Conservation (phyloP, 371 early-diverging fungal species). For the Chytridium lagenaria region DNA sequence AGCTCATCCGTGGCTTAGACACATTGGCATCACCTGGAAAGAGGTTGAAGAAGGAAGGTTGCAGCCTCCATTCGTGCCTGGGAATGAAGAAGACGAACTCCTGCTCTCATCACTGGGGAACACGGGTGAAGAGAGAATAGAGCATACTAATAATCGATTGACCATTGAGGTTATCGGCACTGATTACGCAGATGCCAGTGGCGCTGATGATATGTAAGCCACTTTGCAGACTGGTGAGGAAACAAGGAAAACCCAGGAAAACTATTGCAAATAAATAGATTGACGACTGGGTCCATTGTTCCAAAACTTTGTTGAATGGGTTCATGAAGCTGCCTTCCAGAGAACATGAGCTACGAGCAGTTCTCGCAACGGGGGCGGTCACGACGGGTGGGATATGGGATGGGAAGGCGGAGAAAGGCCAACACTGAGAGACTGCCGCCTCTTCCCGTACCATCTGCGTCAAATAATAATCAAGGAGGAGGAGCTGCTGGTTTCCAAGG, state of each 20-base stretch:
- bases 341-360: background rate
- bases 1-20: conserved; percentile 35
- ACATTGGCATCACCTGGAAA: conserved; percentile 24
- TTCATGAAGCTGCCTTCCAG: background rate
- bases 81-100: conserved; percentile 27
- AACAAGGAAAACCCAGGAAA: no score
- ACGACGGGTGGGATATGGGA: background rate
- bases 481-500: background rate
- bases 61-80: conserved; percentile 26
- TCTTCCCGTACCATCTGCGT: background rate
- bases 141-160: background rate
- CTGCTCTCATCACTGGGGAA: conserved; percentile 7
- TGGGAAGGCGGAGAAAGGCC: background rate
- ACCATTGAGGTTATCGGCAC: background rate
- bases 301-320: background rate
- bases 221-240: no score
- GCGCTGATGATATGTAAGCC: no score
- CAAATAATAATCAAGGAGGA: background rate
- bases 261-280: no score
- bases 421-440: conserved; percentile 1
- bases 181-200: no score
- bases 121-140: background rate
- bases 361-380: background rate
- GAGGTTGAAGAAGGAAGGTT: conserved; percentile 36
- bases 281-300: no score